Conservation (phyloP, 164 flowering plant genomes). For the Akebia trifoliata region DNA sequence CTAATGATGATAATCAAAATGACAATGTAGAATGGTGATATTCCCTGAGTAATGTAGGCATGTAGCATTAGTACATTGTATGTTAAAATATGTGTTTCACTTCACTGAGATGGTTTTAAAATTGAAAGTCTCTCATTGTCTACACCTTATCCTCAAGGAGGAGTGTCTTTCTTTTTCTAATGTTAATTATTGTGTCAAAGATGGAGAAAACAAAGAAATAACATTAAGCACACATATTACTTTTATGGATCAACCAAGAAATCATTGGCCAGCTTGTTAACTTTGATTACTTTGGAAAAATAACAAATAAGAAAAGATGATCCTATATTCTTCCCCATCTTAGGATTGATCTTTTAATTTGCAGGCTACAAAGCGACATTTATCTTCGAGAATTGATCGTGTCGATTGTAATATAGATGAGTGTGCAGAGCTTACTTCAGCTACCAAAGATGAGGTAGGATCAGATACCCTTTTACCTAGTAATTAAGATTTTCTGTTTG, state of each 20-base stretch:
- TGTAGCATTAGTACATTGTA: too few species aligned
- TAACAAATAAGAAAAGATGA: neutral
- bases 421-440: conserved; percentile 32
- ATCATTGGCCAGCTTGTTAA: neutral
- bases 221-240: neutral
- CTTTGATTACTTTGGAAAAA: neutral
- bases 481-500: neutral
- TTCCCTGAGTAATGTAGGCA: too few species aligned
- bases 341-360: neutral
- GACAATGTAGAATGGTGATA: too few species aligned
- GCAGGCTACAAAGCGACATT: conserved; percentile 50
- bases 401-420: conserved; percentile 52
- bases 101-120: too few species aligned
- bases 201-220: neutral
- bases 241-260: neutral
- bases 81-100: too few species aligned
- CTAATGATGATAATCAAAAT: too few species aligned
- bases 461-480: conserved; percentile 4
- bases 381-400: conserved; percentile 56
- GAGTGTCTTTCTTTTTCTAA: neutral
- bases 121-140: too few species aligned
- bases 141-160: too few species aligned
- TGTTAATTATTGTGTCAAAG: neutral
- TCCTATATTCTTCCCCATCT: neutral
- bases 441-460: conserved; percentile 56